These are phyloP conservation scores for Phytophthora kernoviae DNA, from an alignment of 352 stramenopile species.

Conservation along the genomic window DNA sequence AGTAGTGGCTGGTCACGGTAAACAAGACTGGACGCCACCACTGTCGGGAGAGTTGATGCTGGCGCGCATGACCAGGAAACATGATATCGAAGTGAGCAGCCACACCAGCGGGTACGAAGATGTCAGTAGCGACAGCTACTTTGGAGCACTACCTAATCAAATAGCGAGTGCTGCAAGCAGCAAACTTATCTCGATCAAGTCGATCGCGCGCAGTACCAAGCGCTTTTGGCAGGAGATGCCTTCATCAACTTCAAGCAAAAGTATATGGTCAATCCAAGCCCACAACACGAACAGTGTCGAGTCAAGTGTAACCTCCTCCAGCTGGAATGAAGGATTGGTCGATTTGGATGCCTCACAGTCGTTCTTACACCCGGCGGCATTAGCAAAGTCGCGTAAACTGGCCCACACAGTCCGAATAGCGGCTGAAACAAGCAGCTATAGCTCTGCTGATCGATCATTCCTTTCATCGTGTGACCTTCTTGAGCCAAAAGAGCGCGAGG, in stretches of 20 bases:
- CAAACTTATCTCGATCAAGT: slow-evolving; percentile 72
- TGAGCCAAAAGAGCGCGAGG: slow-evolving; percentile 37
- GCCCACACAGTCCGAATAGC: slow-evolving; percentile 37
- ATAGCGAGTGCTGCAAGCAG: slow-evolving; percentile 20
- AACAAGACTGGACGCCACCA: slow-evolving; percentile 16
- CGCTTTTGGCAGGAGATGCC: slow-evolving; percentile 23
- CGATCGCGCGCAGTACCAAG: slow-evolving; percentile 37
- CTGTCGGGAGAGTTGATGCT: slow-evolving; percentile 14
- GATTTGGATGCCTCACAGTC: slow-evolving; percentile 31
- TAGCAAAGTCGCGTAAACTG: slow-evolving; percentile 15
- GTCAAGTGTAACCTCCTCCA: slow-evolving; percentile 23
- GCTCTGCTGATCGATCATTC: slow-evolving; percentile 34
- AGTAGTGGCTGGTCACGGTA: slow-evolving; percentile 9
- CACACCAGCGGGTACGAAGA: slow-evolving; percentile 30
- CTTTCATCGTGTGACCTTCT: slow-evolving; percentile 9
- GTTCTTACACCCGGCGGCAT: slow-evolving; percentile 52
- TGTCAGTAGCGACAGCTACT: slow-evolving; percentile 25
- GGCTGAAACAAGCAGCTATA: slow-evolving; percentile 50
- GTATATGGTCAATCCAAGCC: slow-evolving; percentile 18
- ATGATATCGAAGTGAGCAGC: slow-evolving; percentile 10
- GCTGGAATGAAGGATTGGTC: slow-evolving; percentile 8
- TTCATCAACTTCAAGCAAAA: slow-evolving; percentile 16
- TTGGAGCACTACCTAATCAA: slow-evolving; percentile 27
- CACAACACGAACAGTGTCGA: slow-evolving; percentile 26
- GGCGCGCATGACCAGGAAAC: slow-evolving; percentile 15